phyloP scores from a whole-genome alignment of 2,329 filamentous ascomycete species.

The Botrytis pseudocinerea region DNA sequence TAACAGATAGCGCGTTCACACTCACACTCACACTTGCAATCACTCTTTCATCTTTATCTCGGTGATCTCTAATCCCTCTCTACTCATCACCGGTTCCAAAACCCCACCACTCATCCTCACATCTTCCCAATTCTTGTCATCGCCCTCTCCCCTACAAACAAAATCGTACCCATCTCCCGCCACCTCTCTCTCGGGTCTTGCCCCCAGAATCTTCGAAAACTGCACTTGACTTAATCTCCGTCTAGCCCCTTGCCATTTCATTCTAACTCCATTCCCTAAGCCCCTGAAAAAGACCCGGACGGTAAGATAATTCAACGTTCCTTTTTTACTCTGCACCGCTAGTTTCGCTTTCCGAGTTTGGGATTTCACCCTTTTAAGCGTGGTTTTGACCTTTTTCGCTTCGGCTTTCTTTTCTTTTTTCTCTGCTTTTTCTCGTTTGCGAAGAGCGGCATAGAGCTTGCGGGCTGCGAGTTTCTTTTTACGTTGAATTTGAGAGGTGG shows the following conservation, averaged over 20 bases:
- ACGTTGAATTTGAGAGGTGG: not conserved
- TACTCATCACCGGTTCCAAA: not conserved
- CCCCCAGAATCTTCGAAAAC: not conserved
- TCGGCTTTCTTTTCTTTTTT: not conserved
- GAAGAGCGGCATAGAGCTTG: not conserved
- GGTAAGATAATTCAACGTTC: not conserved
- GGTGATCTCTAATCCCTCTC: not conserved
- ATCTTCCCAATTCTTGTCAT: not conserved
- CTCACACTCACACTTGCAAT: not conserved
- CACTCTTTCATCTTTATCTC: not conserved
- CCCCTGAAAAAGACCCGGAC: not conserved
- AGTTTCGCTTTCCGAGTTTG: not conserved
- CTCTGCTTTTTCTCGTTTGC: not conserved
- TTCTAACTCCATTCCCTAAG: not conserved
- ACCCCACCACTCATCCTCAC: not conserved
- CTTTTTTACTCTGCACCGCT: not conserved
- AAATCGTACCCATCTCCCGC: not conserved
- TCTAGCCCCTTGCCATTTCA: not conserved
- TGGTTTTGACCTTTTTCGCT: not conserved
- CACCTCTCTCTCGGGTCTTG: too few species aligned
- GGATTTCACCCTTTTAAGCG: not conserved
- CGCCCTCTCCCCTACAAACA: conserved; percentile 8
- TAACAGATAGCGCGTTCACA: not conserved
- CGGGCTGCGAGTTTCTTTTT: not conserved
- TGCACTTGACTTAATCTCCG: not conserved